Evolutionary conservation across 129 eudicot genomes (phyloP), one percentile per base, ranked within the genome.

Genomic region (Helichrysum umbraculigerum): DNA sequence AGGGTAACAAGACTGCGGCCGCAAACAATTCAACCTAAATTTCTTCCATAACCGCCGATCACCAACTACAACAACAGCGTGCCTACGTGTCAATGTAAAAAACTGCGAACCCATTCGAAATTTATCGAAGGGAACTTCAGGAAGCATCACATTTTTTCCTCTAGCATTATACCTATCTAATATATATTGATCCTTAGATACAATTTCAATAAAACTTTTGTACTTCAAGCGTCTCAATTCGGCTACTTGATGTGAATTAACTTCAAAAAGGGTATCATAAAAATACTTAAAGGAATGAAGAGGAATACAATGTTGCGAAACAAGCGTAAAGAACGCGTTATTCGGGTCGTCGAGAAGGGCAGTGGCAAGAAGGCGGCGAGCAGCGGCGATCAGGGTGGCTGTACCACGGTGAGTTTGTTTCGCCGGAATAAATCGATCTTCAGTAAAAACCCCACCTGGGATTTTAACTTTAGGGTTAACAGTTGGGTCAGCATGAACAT

Each of bases 31-130:
- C 42, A 87, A 3, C 81, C 79, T 80, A 25, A 95, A 95, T 33
- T 95, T 95, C 89, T 86, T 89, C 99, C 99, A 95, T 11, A 95
- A 64, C 81, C 71, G 67, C 85, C 94, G 68, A 74, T 95, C 99
- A 15, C 81, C 50, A 19, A 95, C 81, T 75, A 95, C 92, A 84
- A 74, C 35, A 52, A 87, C 20, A 0, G 96, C 88, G 54, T 95
- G 94, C 72, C 78, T 77, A 0, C 97, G 80, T 0, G 90, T 87
- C 7, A 95, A 33, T 5, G 88, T 83, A 30, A 89, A 95, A 61
- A 95, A 95, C 86, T 95, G 99, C 0, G 97, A 95, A 10, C 99
- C 99, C n/a, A 81, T 86, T 32, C 92, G 84, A 39, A 95, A 95
- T 28, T 81, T 60, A 2, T 81, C 76, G 25, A 87, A 95, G 8